A percentile compares a stretch with the other conserved stretches of the same genome.
Conservation (phyloP, 441 rosid species). For the Corymbia calophylla region DNA sequence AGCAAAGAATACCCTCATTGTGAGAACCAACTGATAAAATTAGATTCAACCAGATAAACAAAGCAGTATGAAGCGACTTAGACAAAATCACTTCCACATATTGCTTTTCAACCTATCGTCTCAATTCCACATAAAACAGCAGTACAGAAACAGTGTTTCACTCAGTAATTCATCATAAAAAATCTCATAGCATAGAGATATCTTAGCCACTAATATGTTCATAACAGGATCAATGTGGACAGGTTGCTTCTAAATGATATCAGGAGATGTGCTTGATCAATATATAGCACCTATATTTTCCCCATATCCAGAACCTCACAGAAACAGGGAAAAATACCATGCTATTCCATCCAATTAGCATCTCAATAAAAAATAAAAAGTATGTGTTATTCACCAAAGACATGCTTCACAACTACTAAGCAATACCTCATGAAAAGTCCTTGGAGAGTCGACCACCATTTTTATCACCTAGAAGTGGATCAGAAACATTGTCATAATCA, state of each 20-base stretch:
- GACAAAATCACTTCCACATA: not conserved
- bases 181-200: not conserved
- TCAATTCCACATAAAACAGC: not conserved
- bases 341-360: not conserved
- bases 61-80: not conserved
- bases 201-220: not conserved
- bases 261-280: not conserved
- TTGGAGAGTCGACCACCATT: slow-evolving; percentile 90
- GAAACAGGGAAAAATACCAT: not conserved
- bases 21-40: not conserved
- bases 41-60: not conserved
- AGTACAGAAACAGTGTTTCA: not conserved
- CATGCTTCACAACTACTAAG: not conserved
- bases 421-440: slow-evolving; percentile 87
- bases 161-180: not conserved
- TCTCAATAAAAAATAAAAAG: not conserved
- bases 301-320: not conserved
- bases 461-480: slow-evolving; percentile 53
- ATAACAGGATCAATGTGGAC: not conserved
- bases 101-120: not conserved
- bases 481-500: not conserved
- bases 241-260: not conserved
- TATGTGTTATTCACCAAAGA: not conserved
- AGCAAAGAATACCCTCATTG: not conserved
- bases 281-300: not conserved